Conservation (phyloP, 495 filamentous ascomycete species). For the Penicillium nucicola region DNA sequence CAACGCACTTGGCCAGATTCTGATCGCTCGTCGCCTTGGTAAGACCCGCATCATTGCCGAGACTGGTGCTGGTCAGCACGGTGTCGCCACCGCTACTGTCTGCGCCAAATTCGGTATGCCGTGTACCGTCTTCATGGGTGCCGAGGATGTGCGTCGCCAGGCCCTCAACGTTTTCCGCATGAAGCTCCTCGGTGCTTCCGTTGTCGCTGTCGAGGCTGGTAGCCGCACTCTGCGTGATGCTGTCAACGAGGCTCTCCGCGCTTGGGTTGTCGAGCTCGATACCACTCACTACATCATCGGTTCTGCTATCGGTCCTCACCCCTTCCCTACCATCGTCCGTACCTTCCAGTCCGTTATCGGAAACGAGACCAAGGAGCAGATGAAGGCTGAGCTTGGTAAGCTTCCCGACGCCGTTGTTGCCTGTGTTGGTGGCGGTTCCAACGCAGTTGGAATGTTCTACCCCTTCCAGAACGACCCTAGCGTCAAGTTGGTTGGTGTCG, state of each 20-base stretch:
- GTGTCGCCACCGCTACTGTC: conserved; percentile 92
- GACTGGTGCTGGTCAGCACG: conserved; percentile 96
- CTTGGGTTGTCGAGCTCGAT: conserved; percentile 82
- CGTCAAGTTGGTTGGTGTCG: conserved; percentile 89
- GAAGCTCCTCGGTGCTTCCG: conserved; percentile 84
- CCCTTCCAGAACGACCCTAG: conserved; percentile 82
- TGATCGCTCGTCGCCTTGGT: conserved; percentile 77
- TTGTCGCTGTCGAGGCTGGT: conserved; percentile 86
- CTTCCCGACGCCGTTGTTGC: conserved; percentile 94
- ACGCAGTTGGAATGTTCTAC: conserved; percentile 94
- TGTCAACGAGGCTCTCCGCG: conserved; percentile 88
- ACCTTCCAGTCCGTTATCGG: conserved; percentile 96
- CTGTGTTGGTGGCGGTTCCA: conserved; percentile 91
- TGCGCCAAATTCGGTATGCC: conserved; percentile 96
- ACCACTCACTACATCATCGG: conserved; percentile 99
- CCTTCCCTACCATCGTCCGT: conserved; percentile 93
- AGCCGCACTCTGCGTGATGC: conserved; percentile 84
- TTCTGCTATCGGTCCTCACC: conserved; percentile 91
- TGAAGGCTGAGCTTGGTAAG: conserved; percentile 70
- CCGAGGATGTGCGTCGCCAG: conserved; percentile 92
- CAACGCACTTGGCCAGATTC: conserved; percentile 87
- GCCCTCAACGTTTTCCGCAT: conserved; percentile 96
- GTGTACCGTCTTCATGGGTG: conserved; percentile 95
- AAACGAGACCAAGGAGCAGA: conserved; percentile 86
- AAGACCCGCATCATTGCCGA: conserved; percentile 96